These are phyloP conservation scores for Calonectria pauciramosa DNA, from an alignment of 2,329 filamentous ascomycete species.

Conservation along the genomic window DNA sequence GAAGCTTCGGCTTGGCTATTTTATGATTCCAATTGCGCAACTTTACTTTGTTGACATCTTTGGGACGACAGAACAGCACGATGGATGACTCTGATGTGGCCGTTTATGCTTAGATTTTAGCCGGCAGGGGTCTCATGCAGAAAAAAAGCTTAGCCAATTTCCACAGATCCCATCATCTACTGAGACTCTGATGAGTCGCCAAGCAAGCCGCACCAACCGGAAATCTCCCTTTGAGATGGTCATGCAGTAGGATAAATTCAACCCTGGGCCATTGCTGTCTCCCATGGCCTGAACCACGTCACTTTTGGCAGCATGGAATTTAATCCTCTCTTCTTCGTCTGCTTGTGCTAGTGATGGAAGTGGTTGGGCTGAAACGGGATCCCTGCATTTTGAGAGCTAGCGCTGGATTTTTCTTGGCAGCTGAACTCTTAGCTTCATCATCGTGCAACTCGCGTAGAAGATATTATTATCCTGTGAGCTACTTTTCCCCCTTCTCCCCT, in stretches of 20 bases:
- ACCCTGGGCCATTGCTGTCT: not conserved
- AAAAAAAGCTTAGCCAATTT: not conserved
- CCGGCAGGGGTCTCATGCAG: not conserved
- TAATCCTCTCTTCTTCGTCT: not conserved
- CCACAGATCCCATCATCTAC: not conserved
- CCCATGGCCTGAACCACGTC: not conserved
- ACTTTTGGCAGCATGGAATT: not conserved
- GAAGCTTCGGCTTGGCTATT: not conserved
- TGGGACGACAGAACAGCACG: not conserved
- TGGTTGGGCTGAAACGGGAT: conserved; percentile 1
- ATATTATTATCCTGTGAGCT: not conserved
- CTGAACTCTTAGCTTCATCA: conserved; percentile 5
- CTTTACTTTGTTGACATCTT: not conserved
- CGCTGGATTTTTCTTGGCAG: not conserved
- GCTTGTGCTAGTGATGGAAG: not conserved
- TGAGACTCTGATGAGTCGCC: not conserved
- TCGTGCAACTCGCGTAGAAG: not conserved
- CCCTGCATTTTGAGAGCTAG: not conserved
- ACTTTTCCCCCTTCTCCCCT: not conserved
- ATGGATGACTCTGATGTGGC: not conserved
- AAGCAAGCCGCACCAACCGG: not conserved
- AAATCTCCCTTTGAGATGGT: not conserved
- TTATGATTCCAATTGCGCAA: no score
- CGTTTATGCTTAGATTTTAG: not conserved
- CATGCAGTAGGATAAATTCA: not conserved